A percentile compares a stretch with the other conserved stretches of the same genome.
Conservation (phyloP, 441 rosid genomes). For the Iberis amara region DNA sequence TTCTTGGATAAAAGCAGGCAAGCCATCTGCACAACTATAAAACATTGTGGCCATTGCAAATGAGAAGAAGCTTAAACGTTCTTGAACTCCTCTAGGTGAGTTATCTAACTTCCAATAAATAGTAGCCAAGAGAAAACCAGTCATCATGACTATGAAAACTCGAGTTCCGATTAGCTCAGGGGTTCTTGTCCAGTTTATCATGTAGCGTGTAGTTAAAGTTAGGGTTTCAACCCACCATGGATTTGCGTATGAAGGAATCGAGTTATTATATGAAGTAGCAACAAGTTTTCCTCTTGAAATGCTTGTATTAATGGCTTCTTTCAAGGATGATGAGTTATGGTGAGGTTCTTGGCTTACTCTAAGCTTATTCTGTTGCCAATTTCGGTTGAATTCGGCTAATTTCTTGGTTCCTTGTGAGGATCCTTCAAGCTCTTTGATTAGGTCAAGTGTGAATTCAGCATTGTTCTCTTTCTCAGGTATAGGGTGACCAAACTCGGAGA, state of each 20-base stretch:
- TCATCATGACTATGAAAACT: slow-evolving; percentile 27
- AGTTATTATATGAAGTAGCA: slow-evolving; percentile 15
- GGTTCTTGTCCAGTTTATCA: slow-evolving; percentile 33
- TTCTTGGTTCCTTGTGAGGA: slow-evolving; percentile 50
- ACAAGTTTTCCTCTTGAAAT: slow-evolving; percentile 28
- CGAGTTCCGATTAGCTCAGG: slow-evolving; percentile 33
- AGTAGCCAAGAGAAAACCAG: slow-evolving; percentile 37
- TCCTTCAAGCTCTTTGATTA: slow-evolving; percentile 72
- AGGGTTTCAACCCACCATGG: slow-evolving; percentile 36
- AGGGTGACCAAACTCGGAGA: slow-evolving; percentile 59
- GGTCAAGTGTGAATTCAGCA: slow-evolving; percentile 67
- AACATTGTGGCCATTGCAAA: slow-evolving; percentile 29
- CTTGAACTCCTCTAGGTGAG: slow-evolving; percentile 26
- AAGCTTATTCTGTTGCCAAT: slow-evolving; percentile 20
- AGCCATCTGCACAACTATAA: slow-evolving; percentile 19
- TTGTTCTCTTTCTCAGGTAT: slow-evolving; percentile 65
- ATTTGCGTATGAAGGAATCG: slow-evolving; percentile 31
- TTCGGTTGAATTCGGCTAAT: slow-evolving; percentile 49
- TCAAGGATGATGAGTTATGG: slow-evolving; percentile 13
- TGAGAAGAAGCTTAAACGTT: slow-evolving; percentile 27
- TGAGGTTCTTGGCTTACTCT: slow-evolving; percentile 14
- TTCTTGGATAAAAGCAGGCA: slow-evolving; percentile 26
- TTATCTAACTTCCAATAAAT: slow-evolving; percentile 42
- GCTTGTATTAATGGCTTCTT: slow-evolving; percentile 28
- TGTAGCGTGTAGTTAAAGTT: slow-evolving; percentile 32